These are phyloP conservation scores for Lenwebbia sp. DNA, from an alignment of 345 rosid species.

Conservation along the genomic window DNA sequence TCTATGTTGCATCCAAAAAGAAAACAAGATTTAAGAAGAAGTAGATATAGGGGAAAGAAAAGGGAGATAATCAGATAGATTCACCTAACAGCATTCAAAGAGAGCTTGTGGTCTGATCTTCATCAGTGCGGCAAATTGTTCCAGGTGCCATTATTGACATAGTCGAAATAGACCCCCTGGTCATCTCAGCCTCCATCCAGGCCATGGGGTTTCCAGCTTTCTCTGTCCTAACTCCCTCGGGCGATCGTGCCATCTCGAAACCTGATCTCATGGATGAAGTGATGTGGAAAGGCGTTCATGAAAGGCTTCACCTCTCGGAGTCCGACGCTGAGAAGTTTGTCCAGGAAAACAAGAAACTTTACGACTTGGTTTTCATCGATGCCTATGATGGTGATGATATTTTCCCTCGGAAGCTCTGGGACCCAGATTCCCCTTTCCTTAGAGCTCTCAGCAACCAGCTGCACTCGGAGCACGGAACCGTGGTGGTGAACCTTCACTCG, in stretches of 20 bases:
- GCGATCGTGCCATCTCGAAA: constrained; percentile 29
- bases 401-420: constrained; percentile 81
- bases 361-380: constrained; percentile 77
- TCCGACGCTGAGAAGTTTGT: constrained; percentile 73
- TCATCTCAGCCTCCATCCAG: constrained; percentile 58
- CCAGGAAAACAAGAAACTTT: constrained; percentile 21
- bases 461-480: constrained; percentile 66
- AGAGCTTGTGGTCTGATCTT: neutral
- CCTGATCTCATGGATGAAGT: constrained; percentile 39
- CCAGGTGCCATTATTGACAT: constrained; percentile 65
- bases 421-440: constrained; percentile 54
- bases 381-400: constrained; percentile 92
- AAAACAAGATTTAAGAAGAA: neutral
- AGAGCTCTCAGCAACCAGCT: constrained; percentile 41
- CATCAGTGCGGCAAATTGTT: neutral
- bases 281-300: constrained; percentile 79
- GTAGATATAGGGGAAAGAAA: neutral
- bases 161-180: constrained; percentile 82
- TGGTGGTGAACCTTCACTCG: constrained; percentile 85
- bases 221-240: constrained; percentile 33
- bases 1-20: neutral
- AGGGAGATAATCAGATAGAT: neutral
- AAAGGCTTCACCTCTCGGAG: constrained; percentile 68
- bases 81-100: neutral
- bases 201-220: constrained; percentile 92